Conservation (phyloP, 2,329 filamentous ascomycete species). For the Lasiodiplodia sp. region DNA sequence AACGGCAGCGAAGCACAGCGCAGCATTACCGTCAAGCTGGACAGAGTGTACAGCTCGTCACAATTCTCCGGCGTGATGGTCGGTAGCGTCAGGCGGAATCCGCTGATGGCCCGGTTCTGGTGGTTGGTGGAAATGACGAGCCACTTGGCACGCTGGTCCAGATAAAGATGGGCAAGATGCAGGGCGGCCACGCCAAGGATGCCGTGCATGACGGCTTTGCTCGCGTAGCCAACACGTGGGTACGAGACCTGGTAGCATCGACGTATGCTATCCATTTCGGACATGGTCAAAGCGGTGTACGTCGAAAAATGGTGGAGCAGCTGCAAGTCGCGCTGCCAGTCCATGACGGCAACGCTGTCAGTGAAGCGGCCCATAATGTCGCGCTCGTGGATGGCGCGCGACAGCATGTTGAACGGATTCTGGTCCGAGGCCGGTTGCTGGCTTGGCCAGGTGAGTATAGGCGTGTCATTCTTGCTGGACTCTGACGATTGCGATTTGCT, state of each 20-base stretch:
- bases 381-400: constrained; percentile 29
- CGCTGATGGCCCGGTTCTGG: constrained; percentile 46
- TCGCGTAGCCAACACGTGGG: constrained; percentile 25
- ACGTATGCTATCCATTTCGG: constrained; percentile 27
- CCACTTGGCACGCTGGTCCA: constrained; percentile 38
- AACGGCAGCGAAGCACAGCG: constrained; percentile 25
- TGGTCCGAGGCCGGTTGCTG: constrained; percentile 12
- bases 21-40: constrained; percentile 24
- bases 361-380: constrained; percentile 33
- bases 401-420: constrained; percentile 31
- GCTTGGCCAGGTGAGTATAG: constrained; percentile 10
- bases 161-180: constrained; percentile 28
- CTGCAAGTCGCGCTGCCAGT: constrained; percentile 31
- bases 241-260: constrained; percentile 26
- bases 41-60: constrained; percentile 38
- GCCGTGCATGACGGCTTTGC: constrained; percentile 31
- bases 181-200: constrained; percentile 30
- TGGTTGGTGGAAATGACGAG: constrained; percentile 46
- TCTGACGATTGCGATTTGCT: constrained; percentile 24
- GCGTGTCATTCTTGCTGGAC: constrained; percentile 26
- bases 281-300: constrained; percentile 25
- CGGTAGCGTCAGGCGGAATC: constrained; percentile 40
- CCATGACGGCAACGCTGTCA: constrained; percentile 30
- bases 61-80: constrained; percentile 42
- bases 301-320: constrained; percentile 31